Base-by-base conservation (phyloP, 1,284 basidiomycete genomes). In the Pholiota adiposa region DNA sequence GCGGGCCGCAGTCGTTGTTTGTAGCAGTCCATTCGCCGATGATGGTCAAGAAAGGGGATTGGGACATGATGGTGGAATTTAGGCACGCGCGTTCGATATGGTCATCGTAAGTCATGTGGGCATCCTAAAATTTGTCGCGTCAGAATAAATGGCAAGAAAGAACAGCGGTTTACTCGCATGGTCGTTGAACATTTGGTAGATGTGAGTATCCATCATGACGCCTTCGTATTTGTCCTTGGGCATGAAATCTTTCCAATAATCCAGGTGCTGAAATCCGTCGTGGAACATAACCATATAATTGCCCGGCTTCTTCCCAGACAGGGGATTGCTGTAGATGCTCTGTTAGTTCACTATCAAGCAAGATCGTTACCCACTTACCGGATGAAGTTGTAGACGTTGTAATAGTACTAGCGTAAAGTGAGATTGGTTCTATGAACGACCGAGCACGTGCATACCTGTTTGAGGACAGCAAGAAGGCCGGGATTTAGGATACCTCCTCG, bases 1-100 rank as follows among this genome's bases (percentile, higher is more conserved):
- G 93, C 65, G 77, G 85, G 12, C 93, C 93, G 68, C 95, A 97
- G 72, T 97, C 95, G 7, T 88, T 96, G 56, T 83, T 75, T 1
- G 92, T 93, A 38, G 90, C 83, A 0, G 90, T 84, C 92, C 92
- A 95, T 76, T 95, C 93, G 59, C 93, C 93, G 44, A 94, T 90
- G 54, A 95, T 76, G 34, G 84, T 76, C 89, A 88, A 91, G 12
- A 93, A 78, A 33, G 87, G 80, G 66, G 86, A 89, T 3, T 69
- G 69, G 0, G 80, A 70, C 51, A 93, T 82, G 4, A 73, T 66
- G 9, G 71, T 19, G 4, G 73, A 79, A 44, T 79, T 75, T 51
- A 61, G 65, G 70, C 93, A 96, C 4, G 88, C 87, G 34, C 80
- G 73, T 54, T 74, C 54, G 59, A 95, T 88, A 68, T 94, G 92